Conservation (phyloP, 805 yeast genomes). For the Saccharomycopsis sp. region DNA sequence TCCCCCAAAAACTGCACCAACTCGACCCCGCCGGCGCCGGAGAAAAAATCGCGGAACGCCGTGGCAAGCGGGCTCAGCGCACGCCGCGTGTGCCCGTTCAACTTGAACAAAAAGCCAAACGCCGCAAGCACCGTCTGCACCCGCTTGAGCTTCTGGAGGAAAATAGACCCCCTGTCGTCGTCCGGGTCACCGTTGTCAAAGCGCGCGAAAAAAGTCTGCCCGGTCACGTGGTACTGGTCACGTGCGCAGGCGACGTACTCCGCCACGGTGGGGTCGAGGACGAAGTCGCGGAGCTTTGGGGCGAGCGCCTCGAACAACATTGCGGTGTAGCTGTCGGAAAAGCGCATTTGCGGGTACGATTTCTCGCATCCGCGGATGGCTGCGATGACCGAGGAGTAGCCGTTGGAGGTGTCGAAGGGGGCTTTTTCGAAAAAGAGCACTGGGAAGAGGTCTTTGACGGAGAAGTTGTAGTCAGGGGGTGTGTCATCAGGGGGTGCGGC, state of each 20-base stretch:
- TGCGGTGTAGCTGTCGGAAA: neutral
- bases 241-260: neutral
- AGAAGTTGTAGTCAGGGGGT: neutral
- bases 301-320: neutral
- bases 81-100: neutral
- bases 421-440: slow-evolving; percentile 44
- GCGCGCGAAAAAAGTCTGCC: slow-evolving; percentile 11
- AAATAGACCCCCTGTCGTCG: slow-evolving; percentile 19
- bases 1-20: slow-evolving; percentile 37
- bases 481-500: too few relatives aligned
- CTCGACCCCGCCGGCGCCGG: slow-evolving; percentile 35
- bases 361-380: slow-evolving; percentile 21
- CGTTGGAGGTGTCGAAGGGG: slow-evolving; percentile 55
- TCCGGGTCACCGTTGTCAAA: slow-evolving; percentile 16
- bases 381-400: slow-evolving; percentile 11
- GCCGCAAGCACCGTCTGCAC: neutral
- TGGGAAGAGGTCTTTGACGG: slow-evolving; percentile 28
- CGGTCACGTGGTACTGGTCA: neutral
- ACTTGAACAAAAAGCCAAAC: neutral
- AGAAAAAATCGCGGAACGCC: too few relatives aligned
- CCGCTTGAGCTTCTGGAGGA: slow-evolving; percentile 18
- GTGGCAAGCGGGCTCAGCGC: slow-evolving; percentile 16
- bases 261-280: neutral
- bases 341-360: neutral
- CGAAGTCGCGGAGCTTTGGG: neutral